Evolutionary conservation across 371 early-diverging fungal genomes (phyloP), one percentile per base, ranked within the genome.

Genomic region (Mortierella sp.): DNA sequence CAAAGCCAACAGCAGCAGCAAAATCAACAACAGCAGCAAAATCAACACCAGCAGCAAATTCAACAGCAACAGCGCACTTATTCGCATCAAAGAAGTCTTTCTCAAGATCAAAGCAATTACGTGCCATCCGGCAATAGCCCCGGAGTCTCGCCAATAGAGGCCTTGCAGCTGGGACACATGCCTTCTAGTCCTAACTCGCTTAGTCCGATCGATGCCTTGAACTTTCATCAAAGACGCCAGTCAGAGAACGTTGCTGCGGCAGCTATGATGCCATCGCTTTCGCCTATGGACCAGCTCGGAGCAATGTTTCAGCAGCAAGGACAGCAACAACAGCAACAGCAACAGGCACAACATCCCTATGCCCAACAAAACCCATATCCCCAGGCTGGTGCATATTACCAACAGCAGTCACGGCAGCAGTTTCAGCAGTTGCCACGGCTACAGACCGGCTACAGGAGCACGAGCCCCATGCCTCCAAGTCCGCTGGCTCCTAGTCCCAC

Each of bases 101-200:
- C 64, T 0, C n/a, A 44, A 2, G 64, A 64, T 41, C 49, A 39
- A 17, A 44, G 54, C n/a, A 48, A 39, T 0, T 52, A 44, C n/a
- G 39, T 28, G 4, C 41, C 54, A 14, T 28, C 57, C 17, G 48
- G 58, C 12, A 42, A 37, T 2, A 61, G 70, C 21, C 62, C 57
- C 0, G 28, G n/a, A 27, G 43, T 56, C 8, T n/a, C 51, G 5
- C 57, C 70, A 0, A 43, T 69, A 34, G 70, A 69, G 12, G 31
- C 32, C 11, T 44, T 34, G 37, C 11, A 26, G 14, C 8, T 53
- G 7, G 51, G 43, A 9, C 30, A 21, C n/a, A 42, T 31, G 43
- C 62, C 57, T 37, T 32, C 59, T 5, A 72, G 73, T 26, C 73
- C 73, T 11, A 67, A 43, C 21, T n/a, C 68, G 4, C 52, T 68